phyloP scores from a whole-genome alignment of 228 moss, liverwort and hornwort species.

The Sphagnum fallax region DNA sequence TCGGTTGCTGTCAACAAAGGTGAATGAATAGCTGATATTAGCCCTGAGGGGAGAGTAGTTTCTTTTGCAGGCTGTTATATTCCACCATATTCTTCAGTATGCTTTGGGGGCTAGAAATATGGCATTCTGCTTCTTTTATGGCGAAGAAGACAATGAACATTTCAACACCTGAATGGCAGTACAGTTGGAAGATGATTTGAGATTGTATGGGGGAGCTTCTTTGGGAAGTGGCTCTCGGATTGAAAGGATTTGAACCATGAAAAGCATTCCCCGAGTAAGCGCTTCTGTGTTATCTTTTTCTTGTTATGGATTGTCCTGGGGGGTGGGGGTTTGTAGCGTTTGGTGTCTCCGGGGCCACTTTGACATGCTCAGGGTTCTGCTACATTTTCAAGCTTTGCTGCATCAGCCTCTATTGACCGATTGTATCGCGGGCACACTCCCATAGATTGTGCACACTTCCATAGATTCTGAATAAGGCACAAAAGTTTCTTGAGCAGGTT shows the following conservation, averaged over 20 bases:
- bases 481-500: no score
- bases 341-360: no score
- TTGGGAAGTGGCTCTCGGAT: background rate
- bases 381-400: no score
- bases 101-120: background rate
- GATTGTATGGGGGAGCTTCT: background rate
- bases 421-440: no score
- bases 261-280: background rate
- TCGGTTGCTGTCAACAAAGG: background rate
- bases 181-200: slow-evolving; percentile 1
- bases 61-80: background rate
- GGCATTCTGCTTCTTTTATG: background rate
- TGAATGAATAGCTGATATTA: no score
- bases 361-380: no score
- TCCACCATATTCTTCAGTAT: background rate
- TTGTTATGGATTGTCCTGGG: no score
- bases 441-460: no score
- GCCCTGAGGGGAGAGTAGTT: background rate
- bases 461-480: no score
- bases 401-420: no score
- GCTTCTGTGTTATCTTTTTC: no score
- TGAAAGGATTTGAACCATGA: background rate
- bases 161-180: background rate
- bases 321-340: no score
- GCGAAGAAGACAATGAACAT: background rate